Evolutionary conservation across 1,139 yeast genomes (phyloP).

Genomic region (Hyphopichia buzzinii): DNA sequence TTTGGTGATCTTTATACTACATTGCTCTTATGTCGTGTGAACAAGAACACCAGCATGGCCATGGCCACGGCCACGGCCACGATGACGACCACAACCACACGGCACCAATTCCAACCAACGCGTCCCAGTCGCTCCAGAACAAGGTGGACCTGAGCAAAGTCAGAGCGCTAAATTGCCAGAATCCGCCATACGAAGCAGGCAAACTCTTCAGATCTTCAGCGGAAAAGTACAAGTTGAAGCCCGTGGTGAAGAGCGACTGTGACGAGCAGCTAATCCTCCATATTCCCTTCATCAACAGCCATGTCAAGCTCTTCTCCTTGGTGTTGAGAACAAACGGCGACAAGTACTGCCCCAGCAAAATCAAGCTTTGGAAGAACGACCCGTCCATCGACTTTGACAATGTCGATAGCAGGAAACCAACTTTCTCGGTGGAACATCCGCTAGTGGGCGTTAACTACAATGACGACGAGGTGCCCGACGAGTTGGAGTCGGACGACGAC

Average conservation of each 20-base stretch:
- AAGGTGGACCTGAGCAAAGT: slow-evolving; percentile 63
- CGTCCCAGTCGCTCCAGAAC: slow-evolving; percentile 64
- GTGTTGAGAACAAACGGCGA: slow-evolving; percentile 67
- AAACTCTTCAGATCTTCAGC: slow-evolving; percentile 49
- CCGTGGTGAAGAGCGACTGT: slow-evolving; percentile 67
- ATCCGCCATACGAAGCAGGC: slow-evolving; percentile 48
- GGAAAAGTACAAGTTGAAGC: slow-evolving; percentile 41
- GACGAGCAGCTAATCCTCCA: slow-evolving; percentile 77
- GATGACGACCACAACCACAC: slow-evolving; percentile 28
- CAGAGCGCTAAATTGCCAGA: slow-evolving; percentile 62
- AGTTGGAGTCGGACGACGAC: slow-evolving; percentile 38
- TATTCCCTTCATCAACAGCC: slow-evolving; percentile 71
- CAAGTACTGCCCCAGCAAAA: slow-evolving; percentile 61
- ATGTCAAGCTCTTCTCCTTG: slow-evolving; percentile 71
- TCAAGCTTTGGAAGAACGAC: slow-evolving; percentile 73
- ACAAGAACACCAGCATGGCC: slow-evolving; percentile 30
- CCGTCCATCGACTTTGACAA: slow-evolving; percentile 69
- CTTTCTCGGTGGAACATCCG: slow-evolving; percentile 62
- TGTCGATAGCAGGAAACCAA: slow-evolving; percentile 49
- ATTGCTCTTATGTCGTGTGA: slow-evolving; percentile 38
- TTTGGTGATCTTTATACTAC: no score
- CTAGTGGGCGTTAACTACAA: slow-evolving; percentile 46
- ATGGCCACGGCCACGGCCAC: slow-evolving; percentile 19
- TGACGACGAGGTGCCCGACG: slow-evolving; percentile 36
- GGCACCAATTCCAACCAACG: slow-evolving; percentile 72